phyloP scores from a whole-genome alignment of 768 basidiomycete genomes.

The Pleurotus pulmonarius region DNA sequence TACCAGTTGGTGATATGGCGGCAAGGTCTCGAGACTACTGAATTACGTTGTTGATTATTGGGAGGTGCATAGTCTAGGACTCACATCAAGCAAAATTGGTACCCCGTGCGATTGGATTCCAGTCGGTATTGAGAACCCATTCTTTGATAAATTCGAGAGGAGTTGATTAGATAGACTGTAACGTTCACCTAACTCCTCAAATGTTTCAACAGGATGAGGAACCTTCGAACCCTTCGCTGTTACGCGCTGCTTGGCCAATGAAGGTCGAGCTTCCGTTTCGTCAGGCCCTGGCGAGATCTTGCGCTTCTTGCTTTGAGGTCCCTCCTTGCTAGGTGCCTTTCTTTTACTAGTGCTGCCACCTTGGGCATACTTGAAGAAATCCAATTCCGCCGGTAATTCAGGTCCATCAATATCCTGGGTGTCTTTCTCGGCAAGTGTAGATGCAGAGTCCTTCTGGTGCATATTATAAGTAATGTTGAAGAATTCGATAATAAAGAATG shows the following conservation, averaged over 20 bases:
- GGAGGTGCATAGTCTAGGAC: conserved; percentile 14
- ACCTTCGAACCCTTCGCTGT: conserved; percentile 70
- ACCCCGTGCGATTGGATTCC: conserved; percentile 79
- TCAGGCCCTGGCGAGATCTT: conserved; percentile 27
- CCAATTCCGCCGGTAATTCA: conserved; percentile 72
- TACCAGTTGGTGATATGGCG: conserved; percentile 96
- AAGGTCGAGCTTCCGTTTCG: conserved; percentile 19
- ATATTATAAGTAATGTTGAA: background rate
- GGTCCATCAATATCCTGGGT: conserved; percentile 21
- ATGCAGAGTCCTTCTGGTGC: background rate
- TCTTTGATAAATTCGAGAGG: conserved; percentile 57
- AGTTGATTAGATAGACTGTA: conserved; percentile 59
- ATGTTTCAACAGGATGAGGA: conserved; percentile 54
- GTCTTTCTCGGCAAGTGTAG: background rate
- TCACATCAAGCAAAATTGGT: conserved; percentile 76
- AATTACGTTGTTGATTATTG: conserved; percentile 6
- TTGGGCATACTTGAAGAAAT: conserved; percentile 89
- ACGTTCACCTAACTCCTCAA: conserved; percentile 54
- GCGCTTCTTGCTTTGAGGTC: conserved; percentile 28
- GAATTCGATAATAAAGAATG: background rate
- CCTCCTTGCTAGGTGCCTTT: conserved; percentile 27
- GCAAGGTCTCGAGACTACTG: conserved; percentile 76
- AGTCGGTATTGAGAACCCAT: conserved; percentile 67
- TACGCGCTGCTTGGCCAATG: conserved; percentile 51
- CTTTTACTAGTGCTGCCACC: conserved; percentile 49